Evolutionary conservation across 2,329 filamentous ascomycete species (phyloP).

Genomic region (Paramyrothecium sp.): DNA sequence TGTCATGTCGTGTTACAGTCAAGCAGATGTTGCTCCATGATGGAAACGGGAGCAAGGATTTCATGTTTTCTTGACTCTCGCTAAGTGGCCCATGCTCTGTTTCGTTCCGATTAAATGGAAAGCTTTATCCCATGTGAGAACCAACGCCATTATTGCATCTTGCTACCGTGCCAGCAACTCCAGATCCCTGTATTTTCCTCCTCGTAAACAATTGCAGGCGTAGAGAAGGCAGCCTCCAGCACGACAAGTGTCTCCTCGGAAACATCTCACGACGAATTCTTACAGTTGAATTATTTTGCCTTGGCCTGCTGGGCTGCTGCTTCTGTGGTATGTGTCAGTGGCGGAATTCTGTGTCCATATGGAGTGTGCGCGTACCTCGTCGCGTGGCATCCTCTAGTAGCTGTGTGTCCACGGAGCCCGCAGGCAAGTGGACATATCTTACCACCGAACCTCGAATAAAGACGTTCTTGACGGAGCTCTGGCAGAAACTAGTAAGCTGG

Average conservation of each 20-base stretch:
- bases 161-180: neutral
- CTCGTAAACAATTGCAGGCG: no score
- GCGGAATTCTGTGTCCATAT: neutral
- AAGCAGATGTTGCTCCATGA: no score
- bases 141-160: slow-evolving; percentile 1
- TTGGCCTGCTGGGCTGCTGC: slow-evolving; percentile 57
- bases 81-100: no score
- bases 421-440: slow-evolving; percentile 85
- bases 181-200: neutral
- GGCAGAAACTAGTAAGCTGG: neutral
- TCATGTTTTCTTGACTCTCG: no score
- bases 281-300: slow-evolving; percentile 39
- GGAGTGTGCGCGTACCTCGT: slow-evolving; percentile 57
- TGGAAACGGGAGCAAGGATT: no score
- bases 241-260: neutral
- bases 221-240: neutral
- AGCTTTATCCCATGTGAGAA: slow-evolving; percentile 1
- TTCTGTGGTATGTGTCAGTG: slow-evolving; percentile 36
- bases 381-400: slow-evolving; percentile 88
- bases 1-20: no score
- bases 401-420: slow-evolving; percentile 78
- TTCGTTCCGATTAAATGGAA: no score
- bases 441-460: slow-evolving; percentile 94
- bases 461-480: slow-evolving; percentile 86
- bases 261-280: neutral